Percentiles rank a stretch among this genome's conserved stretches.
Conservation (phyloP, 306 rosid genomes). For the Mucuna pruriens region DNA sequence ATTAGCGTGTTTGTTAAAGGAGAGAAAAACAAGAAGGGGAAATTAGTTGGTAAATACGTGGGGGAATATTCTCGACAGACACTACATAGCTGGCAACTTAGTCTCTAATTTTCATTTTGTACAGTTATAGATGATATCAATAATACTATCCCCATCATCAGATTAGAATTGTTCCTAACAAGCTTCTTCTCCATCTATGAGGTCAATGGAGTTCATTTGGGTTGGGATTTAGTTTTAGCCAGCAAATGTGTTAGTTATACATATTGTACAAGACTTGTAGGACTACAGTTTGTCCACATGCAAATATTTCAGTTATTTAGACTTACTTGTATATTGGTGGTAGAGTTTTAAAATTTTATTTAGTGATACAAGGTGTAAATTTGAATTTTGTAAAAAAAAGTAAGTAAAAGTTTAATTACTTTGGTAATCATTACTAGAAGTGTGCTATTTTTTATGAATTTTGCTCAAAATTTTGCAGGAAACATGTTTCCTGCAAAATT, state of each 20-base stretch:
- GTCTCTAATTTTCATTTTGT: not conserved
- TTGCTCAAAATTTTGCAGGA: no score
- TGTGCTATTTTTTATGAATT: no score
- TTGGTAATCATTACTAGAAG: no score
- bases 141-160: not conserved
- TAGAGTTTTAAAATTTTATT: slow-evolving; percentile 2
- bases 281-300: slow-evolving; percentile 21
- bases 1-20: no score
- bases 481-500: no score
- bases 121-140: no score
- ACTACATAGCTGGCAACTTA: no score
- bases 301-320: slow-evolving; percentile 20
- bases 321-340: not conserved
- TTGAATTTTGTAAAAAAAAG: slow-evolving; percentile 31
- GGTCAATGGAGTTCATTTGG: not conserved
- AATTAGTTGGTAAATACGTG: no score
- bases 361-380: slow-evolving; percentile 40
- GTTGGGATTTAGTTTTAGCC: not conserved
- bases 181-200: not conserved
- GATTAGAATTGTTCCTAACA: not conserved
- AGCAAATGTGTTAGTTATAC: slow-evolving; percentile 24
- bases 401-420: no score
- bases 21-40: no score
- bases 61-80: no score
- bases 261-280: slow-evolving; percentile 42